phyloP scores from a whole-genome alignment of 768 basidiomycete genomes.

The Pleurotus djamor region DNA sequence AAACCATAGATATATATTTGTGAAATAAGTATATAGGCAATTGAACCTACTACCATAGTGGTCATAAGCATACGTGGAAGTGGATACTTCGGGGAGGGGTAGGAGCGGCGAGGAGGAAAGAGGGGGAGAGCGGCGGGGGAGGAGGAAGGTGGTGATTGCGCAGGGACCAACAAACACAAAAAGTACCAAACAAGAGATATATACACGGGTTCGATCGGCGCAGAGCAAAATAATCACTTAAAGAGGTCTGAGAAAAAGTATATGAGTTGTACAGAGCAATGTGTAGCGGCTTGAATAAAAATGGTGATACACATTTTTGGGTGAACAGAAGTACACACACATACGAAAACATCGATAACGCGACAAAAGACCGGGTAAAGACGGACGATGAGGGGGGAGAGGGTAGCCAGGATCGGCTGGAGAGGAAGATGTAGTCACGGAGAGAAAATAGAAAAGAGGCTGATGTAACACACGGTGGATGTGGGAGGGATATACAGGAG shows the following conservation, averaged over 20 bases:
- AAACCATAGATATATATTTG: not conserved
- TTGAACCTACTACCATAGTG: not conserved
- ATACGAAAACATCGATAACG: constrained; percentile 7
- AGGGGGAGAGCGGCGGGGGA: not conserved
- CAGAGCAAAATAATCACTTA: not conserved
- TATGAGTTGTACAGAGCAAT: constrained; percentile 6
- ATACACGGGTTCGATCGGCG: not conserved
- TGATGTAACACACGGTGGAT: too few species aligned
- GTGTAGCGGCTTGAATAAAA: constrained; percentile 1
- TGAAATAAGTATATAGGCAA: not conserved
- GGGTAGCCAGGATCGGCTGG: not conserved
- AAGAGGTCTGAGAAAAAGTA: not conserved
- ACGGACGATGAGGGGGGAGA: not conserved
- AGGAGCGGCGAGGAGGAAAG: not conserved
- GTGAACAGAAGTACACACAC: constrained; percentile 4
- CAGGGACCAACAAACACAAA: not conserved
- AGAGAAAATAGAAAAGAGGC: too few species aligned
- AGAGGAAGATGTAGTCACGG: not conserved
- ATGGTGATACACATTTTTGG: constrained; percentile 7
- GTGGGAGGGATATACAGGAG: not conserved
- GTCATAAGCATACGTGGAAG: not conserved
- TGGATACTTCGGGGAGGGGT: not conserved
- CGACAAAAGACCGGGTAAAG: not conserved
- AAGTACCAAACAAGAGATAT: constrained; percentile 1
- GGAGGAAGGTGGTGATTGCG: not conserved